Conservation (phyloP, 1,284 basidiomycete genomes). For the Tilletia caries region DNA sequence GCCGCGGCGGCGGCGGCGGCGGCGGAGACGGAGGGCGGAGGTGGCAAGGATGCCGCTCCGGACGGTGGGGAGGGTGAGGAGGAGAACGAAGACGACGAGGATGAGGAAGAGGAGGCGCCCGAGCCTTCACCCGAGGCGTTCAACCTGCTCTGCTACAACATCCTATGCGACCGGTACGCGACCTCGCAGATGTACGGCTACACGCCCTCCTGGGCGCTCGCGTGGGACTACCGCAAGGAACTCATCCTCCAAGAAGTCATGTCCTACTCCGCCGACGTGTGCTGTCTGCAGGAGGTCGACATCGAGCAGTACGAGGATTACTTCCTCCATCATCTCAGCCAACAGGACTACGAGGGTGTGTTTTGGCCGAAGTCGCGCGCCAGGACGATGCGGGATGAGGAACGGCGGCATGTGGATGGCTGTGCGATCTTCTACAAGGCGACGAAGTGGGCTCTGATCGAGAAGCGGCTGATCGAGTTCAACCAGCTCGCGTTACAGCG, state of each 20-base stretch:
- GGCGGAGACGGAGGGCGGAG: too few species aligned
- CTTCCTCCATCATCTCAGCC: conserved; percentile 73
- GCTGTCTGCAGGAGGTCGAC: conserved; percentile 90
- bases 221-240: conserved; percentile 91
- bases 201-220: conserved; percentile 90
- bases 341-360: conserved; percentile 82
- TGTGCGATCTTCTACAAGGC: conserved; percentile 95
- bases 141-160: conserved; percentile 86
- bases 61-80: not conserved
- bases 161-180: conserved; percentile 86
- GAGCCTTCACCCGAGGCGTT: conserved; percentile 63
- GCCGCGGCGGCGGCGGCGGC: too few species aligned
- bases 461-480: conserved; percentile 92
- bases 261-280: conserved; percentile 78
- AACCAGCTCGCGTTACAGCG: conserved; percentile 88
- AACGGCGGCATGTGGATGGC: conserved; percentile 85
- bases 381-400: conserved; percentile 85
- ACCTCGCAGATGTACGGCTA: conserved; percentile 91
- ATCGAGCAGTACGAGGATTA: conserved; percentile 89
- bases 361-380: conserved; percentile 92
- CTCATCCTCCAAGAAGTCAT: conserved; percentile 82
- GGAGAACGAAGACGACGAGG: conserved; percentile 6
- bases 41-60: too few species aligned
- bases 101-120: conserved; percentile 15
- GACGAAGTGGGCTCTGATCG: conserved; percentile 80